A percentile compares a stretch with the other conserved stretches of the same genome.
Conservation (phyloP, 2,329 filamentous ascomycete genomes). For the Pseudocercospora musae region DNA sequence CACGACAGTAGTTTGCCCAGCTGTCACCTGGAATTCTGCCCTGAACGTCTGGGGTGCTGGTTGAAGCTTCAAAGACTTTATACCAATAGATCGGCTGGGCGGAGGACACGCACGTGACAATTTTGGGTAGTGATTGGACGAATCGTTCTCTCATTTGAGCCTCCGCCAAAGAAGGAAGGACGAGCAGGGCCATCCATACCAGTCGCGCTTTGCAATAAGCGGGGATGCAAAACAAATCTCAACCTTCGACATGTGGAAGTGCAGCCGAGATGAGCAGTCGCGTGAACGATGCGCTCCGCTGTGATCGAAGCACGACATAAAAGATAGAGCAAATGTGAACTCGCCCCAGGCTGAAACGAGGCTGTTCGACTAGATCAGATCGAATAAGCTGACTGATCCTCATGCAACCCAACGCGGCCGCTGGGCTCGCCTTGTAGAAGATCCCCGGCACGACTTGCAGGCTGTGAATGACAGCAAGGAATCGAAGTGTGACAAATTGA, state of each 20-base stretch:
- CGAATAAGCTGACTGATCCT: background rate
- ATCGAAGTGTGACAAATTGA: background rate
- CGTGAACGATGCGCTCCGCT: background rate
- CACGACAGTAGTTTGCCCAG: background rate
- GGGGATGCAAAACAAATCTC: background rate
- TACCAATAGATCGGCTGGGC: background rate
- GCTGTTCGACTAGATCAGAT: background rate
- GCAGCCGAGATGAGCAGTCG: background rate
- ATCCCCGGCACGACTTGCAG: background rate
- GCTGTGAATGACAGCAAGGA: background rate
- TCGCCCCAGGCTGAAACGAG: background rate
- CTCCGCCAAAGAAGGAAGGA: background rate
- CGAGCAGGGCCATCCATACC: background rate
- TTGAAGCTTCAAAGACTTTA: background rate
- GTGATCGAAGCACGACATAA: background rate
- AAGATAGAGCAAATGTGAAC: background rate
- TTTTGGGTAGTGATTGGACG: background rate
- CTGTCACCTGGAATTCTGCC: background rate
- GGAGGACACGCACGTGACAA: background rate
- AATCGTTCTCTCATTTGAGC: conserved; percentile 3
- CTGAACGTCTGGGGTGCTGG: background rate
- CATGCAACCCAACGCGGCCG: background rate
- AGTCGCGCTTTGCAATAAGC: background rate
- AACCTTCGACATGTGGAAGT: background rate
- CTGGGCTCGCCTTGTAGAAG: background rate